Conservation (phyloP, 495 filamentous ascomycete species). For the Penicillium silybi region DNA sequence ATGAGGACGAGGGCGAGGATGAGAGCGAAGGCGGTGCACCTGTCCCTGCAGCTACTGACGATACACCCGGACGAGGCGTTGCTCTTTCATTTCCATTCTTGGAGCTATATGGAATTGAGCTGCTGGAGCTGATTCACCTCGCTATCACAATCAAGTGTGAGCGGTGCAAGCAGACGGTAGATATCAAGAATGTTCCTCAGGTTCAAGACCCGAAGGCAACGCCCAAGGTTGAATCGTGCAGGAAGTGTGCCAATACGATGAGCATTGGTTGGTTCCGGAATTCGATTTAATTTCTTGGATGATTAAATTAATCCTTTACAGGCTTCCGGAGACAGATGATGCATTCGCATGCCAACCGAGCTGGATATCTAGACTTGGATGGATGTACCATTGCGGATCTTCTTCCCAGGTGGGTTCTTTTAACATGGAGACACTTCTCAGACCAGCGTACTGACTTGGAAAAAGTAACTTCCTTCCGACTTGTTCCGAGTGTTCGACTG, state of each 20-base stretch:
- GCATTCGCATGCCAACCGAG: conserved; percentile 70
- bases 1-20: conserved; percentile 45
- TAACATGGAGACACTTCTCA: neutral
- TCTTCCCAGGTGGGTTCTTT: conserved; percentile 61
- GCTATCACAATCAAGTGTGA: conserved; percentile 76
- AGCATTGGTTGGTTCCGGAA: conserved; percentile 44
- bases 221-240: conserved; percentile 55
- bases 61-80: conserved; percentile 58
- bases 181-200: conserved; percentile 62
- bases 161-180: conserved; percentile 74
- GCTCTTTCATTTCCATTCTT: conserved; percentile 79
- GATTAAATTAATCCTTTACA: conserved; percentile 14
- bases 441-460: neutral
- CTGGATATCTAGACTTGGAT: conserved; percentile 78
- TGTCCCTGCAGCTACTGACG: conserved; percentile 26
- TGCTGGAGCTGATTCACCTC: conserved; percentile 68
- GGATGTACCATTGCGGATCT: conserved; percentile 77
- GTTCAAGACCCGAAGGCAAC: conserved; percentile 35
- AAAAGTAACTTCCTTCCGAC: conserved; percentile 75
- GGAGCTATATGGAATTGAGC: conserved; percentile 76
- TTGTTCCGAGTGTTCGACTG: conserved; percentile 73
- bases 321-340: conserved; percentile 72
- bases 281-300: neutral
- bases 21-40: conserved; percentile 41
- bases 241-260: conserved; percentile 69